These are phyloP conservation scores for Exophiala alcalophila DNA, from an alignment of 2,329 filamentous ascomycete species.

Conservation along the genomic window DNA sequence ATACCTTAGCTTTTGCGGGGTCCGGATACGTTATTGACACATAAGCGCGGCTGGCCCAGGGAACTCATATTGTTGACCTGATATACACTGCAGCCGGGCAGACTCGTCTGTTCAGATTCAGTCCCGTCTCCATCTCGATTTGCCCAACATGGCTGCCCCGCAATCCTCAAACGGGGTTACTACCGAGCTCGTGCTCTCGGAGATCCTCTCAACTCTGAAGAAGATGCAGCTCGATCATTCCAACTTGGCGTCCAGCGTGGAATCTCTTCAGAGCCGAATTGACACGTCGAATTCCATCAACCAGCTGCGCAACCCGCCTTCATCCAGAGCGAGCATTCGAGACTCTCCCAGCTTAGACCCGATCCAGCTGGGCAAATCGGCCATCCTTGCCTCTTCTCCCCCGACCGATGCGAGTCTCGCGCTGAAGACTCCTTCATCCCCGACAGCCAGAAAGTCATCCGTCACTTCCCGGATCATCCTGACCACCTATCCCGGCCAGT, in stretches of 20 bases:
- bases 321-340: conserved; percentile 5
- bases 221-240: conserved; percentile 56
- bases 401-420: conserved; percentile 14
- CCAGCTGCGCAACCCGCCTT: conserved; percentile 35
- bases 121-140: not conserved
- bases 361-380: conserved; percentile 20
- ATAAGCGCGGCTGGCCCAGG: no score
- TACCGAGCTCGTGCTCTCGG: conserved; percentile 30
- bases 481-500: conserved; percentile 89
- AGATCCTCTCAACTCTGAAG: conserved; percentile 56
- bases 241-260: conserved; percentile 55
- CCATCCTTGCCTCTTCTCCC: conserved; percentile 21
- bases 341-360: conserved; percentile 30
- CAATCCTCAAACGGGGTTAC: conserved; percentile 16
- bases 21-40: no score
- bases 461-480: conserved; percentile 61
- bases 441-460: conserved; percentile 23
- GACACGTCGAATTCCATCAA: conserved; percentile 60
- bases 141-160: conserved; percentile 15
- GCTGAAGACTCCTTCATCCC: conserved; percentile 18
- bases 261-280: conserved; percentile 60
- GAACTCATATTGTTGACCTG: no score
- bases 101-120: not conserved
- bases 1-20: not conserved
- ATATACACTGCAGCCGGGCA: no score